Base-by-base conservation (phyloP, 306 rosid species). In the Cyamopsis tetragonoloba region DNA sequence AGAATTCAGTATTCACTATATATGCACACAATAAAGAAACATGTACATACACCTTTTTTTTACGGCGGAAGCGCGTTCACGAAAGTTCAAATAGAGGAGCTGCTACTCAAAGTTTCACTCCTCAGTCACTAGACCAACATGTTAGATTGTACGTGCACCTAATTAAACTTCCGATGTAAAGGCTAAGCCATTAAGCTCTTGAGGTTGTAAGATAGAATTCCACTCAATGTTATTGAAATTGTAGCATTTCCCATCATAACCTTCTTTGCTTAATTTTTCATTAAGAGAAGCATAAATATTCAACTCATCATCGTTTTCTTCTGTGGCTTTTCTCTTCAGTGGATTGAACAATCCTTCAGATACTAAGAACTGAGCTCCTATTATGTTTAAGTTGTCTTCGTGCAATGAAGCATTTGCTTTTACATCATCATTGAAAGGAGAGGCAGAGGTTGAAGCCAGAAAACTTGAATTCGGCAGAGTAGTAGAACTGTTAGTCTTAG, bases 181-280 rank as follows among this genome's bases (percentile, higher is more conserved):
- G 69, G 43, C 80, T 37, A 74, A 46, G 60, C 81, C 62, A 68
- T 65, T 68, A 18, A 77, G 63, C 79, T 80, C 83, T 63, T 77
- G 84, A 70, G 80, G 76, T 61, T 74, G 76, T 62, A 32, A 49
- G 35, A 71, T 41, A 7, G 81, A 74, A 73, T 41, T 80, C 85
- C 88, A 78, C 48, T 54, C 86, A 18, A 64, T 70, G 79, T 19
- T 57, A 50, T 32, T 50, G 67, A 70, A 76, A 66, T 44, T 66
- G 65, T 59, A 75, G 62, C 62, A 70, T 71, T 56, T 75, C 73
- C 30, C 48, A 62, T 24, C 48, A 31, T 68, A 62, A 43, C 43
- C 48, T 65, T 38, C 80, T 67, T 37, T 43, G 20, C 73, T 70
- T 62, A 60, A 51, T 48, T 34, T 84, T 70, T 80, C 72, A 68